phyloP scores from a whole-genome alignment of 2,329 filamentous ascomycete species.

The Colletotrichum sp. region DNA sequence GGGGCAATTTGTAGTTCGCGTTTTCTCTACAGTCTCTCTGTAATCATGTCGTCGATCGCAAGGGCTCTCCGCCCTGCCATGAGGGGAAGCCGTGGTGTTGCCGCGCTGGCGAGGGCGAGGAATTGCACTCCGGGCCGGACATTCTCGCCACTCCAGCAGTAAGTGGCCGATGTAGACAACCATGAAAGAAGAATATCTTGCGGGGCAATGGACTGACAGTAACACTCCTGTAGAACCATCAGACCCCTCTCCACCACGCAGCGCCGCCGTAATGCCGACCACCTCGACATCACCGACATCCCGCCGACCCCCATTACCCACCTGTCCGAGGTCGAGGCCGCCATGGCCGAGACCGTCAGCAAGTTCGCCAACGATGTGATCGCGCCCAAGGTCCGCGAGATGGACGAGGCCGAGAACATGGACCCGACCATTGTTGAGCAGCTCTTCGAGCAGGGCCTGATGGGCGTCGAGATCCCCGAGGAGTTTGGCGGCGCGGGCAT shows the following conservation, averaged over 20 bases:
- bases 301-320: slow-evolving; percentile 92
- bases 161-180: slow-evolving; percentile 16
- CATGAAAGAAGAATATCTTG: background rate
- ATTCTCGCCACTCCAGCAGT: slow-evolving; percentile 32
- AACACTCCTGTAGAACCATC: slow-evolving; percentile 28
- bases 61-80: slow-evolving; percentile 58
- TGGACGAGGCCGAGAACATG: slow-evolving; percentile 98
- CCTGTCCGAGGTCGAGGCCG: slow-evolving; percentile 84
- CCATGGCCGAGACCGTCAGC: slow-evolving; percentile 88
- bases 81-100: slow-evolving; percentile 45
- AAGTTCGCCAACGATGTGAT: slow-evolving; percentile 92
- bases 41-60: slow-evolving; percentile 53
- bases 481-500: slow-evolving; percentile 96
- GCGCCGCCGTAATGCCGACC: slow-evolving; percentile 52
- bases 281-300: slow-evolving; percentile 72
- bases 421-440: slow-evolving; percentile 87
- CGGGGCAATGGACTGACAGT: background rate
- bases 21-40: slow-evolving; percentile 18
- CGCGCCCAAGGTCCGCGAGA: slow-evolving; percentile 89
- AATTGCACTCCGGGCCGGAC: slow-evolving; percentile 22
- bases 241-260: slow-evolving; percentile 67
- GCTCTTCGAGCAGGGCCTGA: slow-evolving; percentile 95
- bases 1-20: background rate
- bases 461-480: slow-evolving; percentile 97
- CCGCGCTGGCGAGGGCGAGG: slow-evolving; percentile 28